Percentiles rank a stretch among this genome's conserved stretches.
Evolutionary conservation across 2,329 filamentous ascomycete species (phyloP).

Genomic region (Xylariales sp.): DNA sequence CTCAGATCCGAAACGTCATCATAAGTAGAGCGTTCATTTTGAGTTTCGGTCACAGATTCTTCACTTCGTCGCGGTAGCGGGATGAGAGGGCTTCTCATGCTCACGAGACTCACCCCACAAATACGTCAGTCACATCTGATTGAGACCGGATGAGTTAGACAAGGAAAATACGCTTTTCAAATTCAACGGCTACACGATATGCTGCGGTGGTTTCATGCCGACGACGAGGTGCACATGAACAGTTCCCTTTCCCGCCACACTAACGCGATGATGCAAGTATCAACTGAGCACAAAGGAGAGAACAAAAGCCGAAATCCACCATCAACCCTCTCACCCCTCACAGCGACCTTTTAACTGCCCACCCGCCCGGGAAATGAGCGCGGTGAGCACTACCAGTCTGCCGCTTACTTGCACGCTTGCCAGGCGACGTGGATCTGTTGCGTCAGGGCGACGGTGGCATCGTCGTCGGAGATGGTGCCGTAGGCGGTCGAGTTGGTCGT

Average conservation of each 20-base stretch:
- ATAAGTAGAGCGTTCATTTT: neutral
- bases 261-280: constrained; percentile 29
- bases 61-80: neutral
- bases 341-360: neutral
- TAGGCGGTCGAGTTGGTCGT: constrained; percentile 52
- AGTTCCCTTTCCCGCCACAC: constrained; percentile 18
- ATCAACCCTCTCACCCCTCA: neutral
- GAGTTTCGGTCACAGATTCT: neutral
- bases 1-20: neutral
- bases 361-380: neutral
- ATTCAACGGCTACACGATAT: constrained; percentile 33
- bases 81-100: neutral
- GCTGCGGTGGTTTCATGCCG: constrained; percentile 26
- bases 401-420: constrained; percentile 48
- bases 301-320: neutral
- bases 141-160: neutral
- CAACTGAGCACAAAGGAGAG: constrained; percentile 15
- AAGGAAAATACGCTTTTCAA: constrained; percentile 22
- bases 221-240: constrained; percentile 28
- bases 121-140: constrained; percentile 9
- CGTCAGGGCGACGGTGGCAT: constrained; percentile 58
- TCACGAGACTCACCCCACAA: neutral
- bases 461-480: constrained; percentile 58
- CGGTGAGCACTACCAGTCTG: neutral
- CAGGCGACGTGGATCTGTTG: constrained; percentile 58